phyloP scores from a whole-genome alignment of 2,329 filamentous ascomycete species.

The Pyrenochaeta sp. region DNA sequence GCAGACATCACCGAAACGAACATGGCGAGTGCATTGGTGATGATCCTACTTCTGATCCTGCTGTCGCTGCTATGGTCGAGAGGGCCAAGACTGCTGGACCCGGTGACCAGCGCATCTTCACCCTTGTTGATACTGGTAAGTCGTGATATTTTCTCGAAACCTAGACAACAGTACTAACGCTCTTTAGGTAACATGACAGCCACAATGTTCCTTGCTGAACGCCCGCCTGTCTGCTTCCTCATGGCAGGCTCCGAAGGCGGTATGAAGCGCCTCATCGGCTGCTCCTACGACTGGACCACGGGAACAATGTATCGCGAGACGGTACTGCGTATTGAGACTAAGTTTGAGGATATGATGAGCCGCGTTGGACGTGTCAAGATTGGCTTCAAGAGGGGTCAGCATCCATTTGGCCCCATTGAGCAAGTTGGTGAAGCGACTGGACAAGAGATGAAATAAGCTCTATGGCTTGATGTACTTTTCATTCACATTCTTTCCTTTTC shows the following conservation, averaged over 20 bases:
- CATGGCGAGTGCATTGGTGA: slow-evolving; percentile 40
- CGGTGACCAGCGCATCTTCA: slow-evolving; percentile 37
- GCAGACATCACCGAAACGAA: slow-evolving; percentile 37
- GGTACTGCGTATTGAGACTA: slow-evolving; percentile 53
- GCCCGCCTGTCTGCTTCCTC: slow-evolving; percentile 53
- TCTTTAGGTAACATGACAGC: slow-evolving; percentile 53
- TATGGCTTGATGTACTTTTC: too few relatives aligned
- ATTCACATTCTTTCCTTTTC: too few relatives aligned
- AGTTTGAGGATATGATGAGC: slow-evolving; percentile 47
- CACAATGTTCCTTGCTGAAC: slow-evolving; percentile 49
- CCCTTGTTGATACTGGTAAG: slow-evolving; percentile 45
- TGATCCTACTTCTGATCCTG: slow-evolving; percentile 40
- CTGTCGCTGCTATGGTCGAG: slow-evolving; percentile 27
- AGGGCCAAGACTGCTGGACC: slow-evolving; percentile 27
- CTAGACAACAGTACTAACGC: slow-evolving; percentile 4
- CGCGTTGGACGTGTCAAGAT: slow-evolving; percentile 42
- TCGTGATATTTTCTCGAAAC: not conserved
- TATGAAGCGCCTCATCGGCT: slow-evolving; percentile 56
- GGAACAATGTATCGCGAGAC: slow-evolving; percentile 54
- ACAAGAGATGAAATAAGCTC: slow-evolving; percentile 13
- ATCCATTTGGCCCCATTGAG: slow-evolving; percentile 41
- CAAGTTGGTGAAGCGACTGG: slow-evolving; percentile 33
- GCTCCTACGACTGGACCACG: slow-evolving; percentile 55
- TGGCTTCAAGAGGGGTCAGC: slow-evolving; percentile 34
- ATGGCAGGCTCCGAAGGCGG: slow-evolving; percentile 56